A percentile compares a stretch with the other conserved stretches of the same genome.
Evolutionary conservation across 768 basidiomycete genomes (phyloP).

Genomic region (Boletus tylopilopsis): DNA sequence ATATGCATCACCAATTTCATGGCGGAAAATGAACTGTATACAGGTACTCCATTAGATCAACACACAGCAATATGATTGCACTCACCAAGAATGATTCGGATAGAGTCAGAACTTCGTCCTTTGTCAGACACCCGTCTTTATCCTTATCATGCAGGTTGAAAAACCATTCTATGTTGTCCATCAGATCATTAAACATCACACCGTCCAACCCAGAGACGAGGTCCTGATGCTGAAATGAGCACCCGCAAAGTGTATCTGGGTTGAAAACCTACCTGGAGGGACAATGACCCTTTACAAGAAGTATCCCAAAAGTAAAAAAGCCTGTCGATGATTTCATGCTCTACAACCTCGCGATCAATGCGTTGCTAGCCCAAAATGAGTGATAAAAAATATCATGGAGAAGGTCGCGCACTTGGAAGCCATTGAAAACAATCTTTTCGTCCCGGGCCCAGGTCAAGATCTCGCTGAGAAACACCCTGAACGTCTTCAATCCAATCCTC

Average conservation of each 20-base stretch:
- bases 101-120: slow-evolving; percentile 93
- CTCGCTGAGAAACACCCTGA: slow-evolving; percentile 86
- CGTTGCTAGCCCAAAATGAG: slow-evolving; percentile 56
- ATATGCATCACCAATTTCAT: slow-evolving; percentile 94
- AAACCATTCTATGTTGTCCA: slow-evolving; percentile 99
- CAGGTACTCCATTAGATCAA: slow-evolving; percentile 2
- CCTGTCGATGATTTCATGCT: slow-evolving; percentile 93
- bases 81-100: slow-evolving; percentile 88
- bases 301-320: slow-evolving; percentile 95
- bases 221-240: slow-evolving; percentile 50
- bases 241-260: neutral
- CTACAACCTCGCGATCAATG: slow-evolving; percentile 84
- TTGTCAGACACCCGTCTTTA: slow-evolving; percentile 91
- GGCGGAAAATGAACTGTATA: slow-evolving; percentile 99
- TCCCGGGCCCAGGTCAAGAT: slow-evolving; percentile 94
- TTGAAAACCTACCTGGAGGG: slow-evolving; percentile 65
- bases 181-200: slow-evolving; percentile 93
- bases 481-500: slow-evolving; percentile 79
- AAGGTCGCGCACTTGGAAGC: slow-evolving; percentile 62
- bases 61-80: neutral
- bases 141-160: slow-evolving; percentile 95
- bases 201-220: slow-evolving; percentile 84
- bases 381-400: neutral
- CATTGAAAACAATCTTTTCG: slow-evolving; percentile 89
- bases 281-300: slow-evolving; percentile 74